Base-by-base conservation (phyloP, 2,329 filamentous ascomycete species). In the Pleomassaria siparia region DNA sequence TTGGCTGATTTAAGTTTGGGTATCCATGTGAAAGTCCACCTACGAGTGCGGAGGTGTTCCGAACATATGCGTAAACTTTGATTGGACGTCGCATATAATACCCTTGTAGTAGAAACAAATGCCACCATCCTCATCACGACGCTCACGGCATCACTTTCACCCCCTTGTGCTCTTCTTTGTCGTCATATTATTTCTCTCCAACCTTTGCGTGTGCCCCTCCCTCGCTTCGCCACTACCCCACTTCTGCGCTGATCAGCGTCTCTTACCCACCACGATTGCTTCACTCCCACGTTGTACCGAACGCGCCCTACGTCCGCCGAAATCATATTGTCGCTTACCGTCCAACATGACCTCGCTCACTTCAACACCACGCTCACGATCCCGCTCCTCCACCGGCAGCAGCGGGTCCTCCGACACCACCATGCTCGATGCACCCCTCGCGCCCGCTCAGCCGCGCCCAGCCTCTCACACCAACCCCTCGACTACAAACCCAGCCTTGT, bases 391-490 rank as follows among this genome's bases (percentile, higher is more conserved):
- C 16, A 60, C 62, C 8, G 53, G 47, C 36, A 64, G 59, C 54
- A 64, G 58, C 53, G 54, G 44, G 47, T 61, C 62, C 16, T 66
- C 64, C 12, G 63, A 69, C 47, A 63, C 62, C 13, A 63, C 63
- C 46, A 70, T 69, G 65, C 62, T 62, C 45, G 62, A 69, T 47
- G 59, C 66, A 1, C 57, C 60, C 10, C 46, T 59, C 46, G 32
- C 55, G 43, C 64, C 64, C 26, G 58, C 56, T 10, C 66, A 59
- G 26, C 59, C 59, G 24, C 64, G 64, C 40, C 58, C 61, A 36
- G 47, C 56, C 4, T 62, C 59, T 10, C 51, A 54, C 41, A 52
- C 45, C 28, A 51, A 54, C 46, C 45, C 58, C 29, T 41, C 59
- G 1, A 35, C 43, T 11, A 43, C 35, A 15, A 45, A 47, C 13